Evolutionary conservation across 208 protist genomes (phyloP).

Genomic region (Trypanosomatidae sp.): DNA sequence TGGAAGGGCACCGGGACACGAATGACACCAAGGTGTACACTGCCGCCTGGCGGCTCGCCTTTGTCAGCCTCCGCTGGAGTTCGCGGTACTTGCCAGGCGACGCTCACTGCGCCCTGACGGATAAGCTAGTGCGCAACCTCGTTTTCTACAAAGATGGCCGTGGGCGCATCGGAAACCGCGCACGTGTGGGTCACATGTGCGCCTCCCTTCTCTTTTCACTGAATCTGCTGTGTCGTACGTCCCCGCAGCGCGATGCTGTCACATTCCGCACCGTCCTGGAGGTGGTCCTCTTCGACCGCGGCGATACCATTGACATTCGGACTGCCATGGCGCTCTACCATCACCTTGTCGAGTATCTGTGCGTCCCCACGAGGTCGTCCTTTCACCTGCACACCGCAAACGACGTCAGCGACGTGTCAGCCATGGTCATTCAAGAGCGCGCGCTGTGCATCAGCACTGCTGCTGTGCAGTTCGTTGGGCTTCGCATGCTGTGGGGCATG

Average conservation of each 20-base stretch:
- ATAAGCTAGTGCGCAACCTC: constrained; percentile 43
- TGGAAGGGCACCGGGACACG: constrained; percentile 40
- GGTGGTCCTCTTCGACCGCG: constrained; percentile 50
- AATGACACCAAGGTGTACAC: constrained; percentile 49
- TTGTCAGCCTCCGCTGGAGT: constrained; percentile 54
- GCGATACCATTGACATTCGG: constrained; percentile 23
- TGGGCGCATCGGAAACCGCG: constrained; percentile 30
- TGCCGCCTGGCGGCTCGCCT: constrained; percentile 60
- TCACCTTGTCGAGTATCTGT: constrained; percentile 51
- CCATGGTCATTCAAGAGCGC: constrained; percentile 40
- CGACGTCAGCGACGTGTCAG: constrained; percentile 28
- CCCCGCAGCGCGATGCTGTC: constrained; percentile 44
- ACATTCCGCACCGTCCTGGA: constrained; percentile 52
- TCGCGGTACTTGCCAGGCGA: constrained; percentile 20
- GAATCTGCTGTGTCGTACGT: constrained; percentile 49
- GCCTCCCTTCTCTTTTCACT: constrained; percentile 54
- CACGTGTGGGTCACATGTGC: constrained; percentile 48
- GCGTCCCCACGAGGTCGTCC: constrained; percentile 38
- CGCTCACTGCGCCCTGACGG: constrained; percentile 17
- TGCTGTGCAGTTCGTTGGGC: constrained; percentile 41
- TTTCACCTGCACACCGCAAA: constrained; percentile 24
- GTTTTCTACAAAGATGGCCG: constrained; percentile 40
- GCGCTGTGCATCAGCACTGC: constrained; percentile 32
- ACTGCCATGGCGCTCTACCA: constrained; percentile 58
- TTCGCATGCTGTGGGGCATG: constrained; percentile 67